Base-by-base conservation (phyloP, 768 basidiomycete species). In the Lactifluus piperatus region DNA sequence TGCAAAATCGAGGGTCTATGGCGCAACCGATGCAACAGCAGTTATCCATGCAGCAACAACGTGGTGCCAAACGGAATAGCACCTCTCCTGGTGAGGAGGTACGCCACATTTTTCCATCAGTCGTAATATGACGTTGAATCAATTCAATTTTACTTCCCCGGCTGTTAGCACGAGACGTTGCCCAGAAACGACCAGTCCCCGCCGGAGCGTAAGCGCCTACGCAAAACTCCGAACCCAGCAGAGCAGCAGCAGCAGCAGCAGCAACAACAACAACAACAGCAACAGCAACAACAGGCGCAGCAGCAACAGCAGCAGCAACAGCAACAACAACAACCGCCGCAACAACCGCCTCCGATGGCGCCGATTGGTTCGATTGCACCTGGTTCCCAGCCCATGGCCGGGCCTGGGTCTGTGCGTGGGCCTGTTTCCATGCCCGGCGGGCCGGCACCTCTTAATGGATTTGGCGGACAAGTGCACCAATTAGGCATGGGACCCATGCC, bases 261-360 rank as follows among this genome's bases (percentile, higher is more conserved):
- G 64, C 59, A 54, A 16, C 64, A 47, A 34, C 51, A 44, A 14
- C 52, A 43, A 1, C 49, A 16, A 10, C 29, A 20, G 47, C 66
- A 57, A 56, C 64, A 54, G 20, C 59, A 56, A 24, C 66, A 61
- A 24, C 69, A 64, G 30, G 60, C 55, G 2, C 75, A 66, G 36
- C 71, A 67, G 68, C 22, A 60, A 68, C 13, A 72, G 70, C 22
- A 26, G 34, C 39, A 39, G 54, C 49, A 45, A 37, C 85, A 85
- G 66, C 79, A 79, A 67, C 79, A 80, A 34, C 39, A 66, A 32
- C 79, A 81, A 29, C 76, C 76, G 27, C 80, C 81, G 26, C 81
- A 80, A 56, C 78, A 76, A 53, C 71, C 70, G n/a, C 73, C 72
- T 20, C 72, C 75, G 26, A 69, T 71, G 67, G 63, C 69, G 14